These are phyloP conservation scores for Apiotrichum montevideense DNA, from an alignment of 1,284 basidiomycete genomes.

Conservation along the genomic window DNA sequence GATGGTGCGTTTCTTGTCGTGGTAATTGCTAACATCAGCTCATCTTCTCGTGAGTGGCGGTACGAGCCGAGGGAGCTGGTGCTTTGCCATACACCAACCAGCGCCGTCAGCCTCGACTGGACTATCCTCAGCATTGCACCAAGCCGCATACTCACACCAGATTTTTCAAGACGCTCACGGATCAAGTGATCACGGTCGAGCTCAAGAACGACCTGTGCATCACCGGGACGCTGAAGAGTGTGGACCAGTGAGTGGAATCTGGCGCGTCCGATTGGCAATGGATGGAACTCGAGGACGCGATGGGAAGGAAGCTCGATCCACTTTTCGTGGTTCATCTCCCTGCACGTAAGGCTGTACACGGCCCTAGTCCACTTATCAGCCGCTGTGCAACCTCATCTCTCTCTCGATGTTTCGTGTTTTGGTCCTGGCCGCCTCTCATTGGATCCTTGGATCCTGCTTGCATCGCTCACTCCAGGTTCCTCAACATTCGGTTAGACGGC, in stretches of 20 bases:
- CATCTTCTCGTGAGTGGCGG: conserved; percentile 37
- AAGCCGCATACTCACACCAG: conserved; percentile 19
- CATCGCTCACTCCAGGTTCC: conserved; percentile 58
- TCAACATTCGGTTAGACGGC: conserved; percentile 93
- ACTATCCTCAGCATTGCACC: neutral
- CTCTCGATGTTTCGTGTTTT: too few species aligned
- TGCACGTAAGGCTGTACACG: too few species aligned
- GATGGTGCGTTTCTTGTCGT: too few species aligned
- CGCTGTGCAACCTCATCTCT: too few species aligned
- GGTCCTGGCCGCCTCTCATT: too few species aligned
- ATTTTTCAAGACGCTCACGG: conserved; percentile 98
- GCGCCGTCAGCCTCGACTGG: neutral
- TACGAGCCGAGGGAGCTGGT: too few species aligned
- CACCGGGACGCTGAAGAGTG: conserved; percentile 91
- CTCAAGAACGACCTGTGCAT: conserved; percentile 99
- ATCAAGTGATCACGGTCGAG: conserved; percentile 94
- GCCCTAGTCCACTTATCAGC: too few species aligned
- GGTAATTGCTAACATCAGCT: conserved; percentile 16
- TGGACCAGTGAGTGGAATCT: conserved; percentile 74
- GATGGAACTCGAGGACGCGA: too few species aligned
- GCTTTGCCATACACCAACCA: neutral
- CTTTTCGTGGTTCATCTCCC: too few species aligned
- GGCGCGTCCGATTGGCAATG: neutral
- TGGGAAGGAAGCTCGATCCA: too few species aligned
- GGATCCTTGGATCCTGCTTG: too few species aligned